Conservation (phyloP, 306 rosid species). For the Pterocarpus macrocarpus region DNA sequence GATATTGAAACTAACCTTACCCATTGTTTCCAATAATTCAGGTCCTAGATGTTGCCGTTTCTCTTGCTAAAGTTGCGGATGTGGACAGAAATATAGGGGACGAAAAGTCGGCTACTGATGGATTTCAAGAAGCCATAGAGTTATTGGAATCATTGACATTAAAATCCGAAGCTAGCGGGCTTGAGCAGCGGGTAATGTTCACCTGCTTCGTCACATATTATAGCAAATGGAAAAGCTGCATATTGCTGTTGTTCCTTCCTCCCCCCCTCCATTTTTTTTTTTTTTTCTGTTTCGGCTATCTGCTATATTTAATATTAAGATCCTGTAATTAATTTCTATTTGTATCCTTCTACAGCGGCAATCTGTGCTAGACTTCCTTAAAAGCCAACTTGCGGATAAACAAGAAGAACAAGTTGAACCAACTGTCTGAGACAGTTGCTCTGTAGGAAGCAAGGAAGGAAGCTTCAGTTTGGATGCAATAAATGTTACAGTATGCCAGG, state of each 20-base stretch:
- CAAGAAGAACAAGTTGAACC: conserved; percentile 58
- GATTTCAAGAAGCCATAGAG: conserved; percentile 87
- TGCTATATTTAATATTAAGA: conserved; percentile 31
- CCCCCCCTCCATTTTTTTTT: not conserved
- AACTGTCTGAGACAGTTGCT: conserved; percentile 44
- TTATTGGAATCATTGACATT: conserved; percentile 71
- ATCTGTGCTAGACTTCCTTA: conserved; percentile 82
- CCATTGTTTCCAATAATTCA: conserved; percentile 47
- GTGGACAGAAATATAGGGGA: conserved; percentile 86
- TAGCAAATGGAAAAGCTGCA: not conserved
- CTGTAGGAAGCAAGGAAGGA: conserved; percentile 35
- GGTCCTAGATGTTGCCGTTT: conserved; percentile 87
- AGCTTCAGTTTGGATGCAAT: conserved; percentile 29
- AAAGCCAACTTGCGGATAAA: conserved; percentile 68
- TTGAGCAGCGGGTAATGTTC: conserved; percentile 74
- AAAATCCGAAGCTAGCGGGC: conserved; percentile 69
- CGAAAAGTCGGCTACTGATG: conserved; percentile 75
- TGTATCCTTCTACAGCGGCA: conserved; percentile 57
- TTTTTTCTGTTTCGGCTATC: not conserved
- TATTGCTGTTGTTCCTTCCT: not conserved
- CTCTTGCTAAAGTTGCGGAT: conserved; percentile 95
- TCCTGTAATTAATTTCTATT: conserved; percentile 25
- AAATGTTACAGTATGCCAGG: conserved; percentile 37
- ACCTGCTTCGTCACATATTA: conserved; percentile 5
- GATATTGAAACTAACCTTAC: conserved; percentile 41